A percentile compares a stretch with the other conserved stretches of the same genome.
Evolutionary conservation across 805 yeast species (phyloP).

Genomic region (Dipodascus albidus): DNA sequence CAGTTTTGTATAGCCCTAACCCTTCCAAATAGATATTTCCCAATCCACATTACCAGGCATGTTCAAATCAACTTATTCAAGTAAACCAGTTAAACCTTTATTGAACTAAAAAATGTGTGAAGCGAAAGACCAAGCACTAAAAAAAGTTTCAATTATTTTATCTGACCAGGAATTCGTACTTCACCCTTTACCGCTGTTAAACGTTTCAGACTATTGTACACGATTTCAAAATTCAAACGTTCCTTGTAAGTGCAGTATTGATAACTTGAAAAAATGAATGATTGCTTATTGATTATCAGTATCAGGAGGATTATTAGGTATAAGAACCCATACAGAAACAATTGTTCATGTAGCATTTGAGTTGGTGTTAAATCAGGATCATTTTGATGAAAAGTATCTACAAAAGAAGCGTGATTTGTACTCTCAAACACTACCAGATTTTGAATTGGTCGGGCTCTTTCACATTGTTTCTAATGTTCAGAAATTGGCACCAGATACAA

Average conservation of each 20-base stretch:
- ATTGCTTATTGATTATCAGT: slow-evolving; percentile 12
- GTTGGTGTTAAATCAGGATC: slow-evolving; percentile 10
- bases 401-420: slow-evolving; percentile 17
- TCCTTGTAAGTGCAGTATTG: slow-evolving; percentile 3
- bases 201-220: slow-evolving; percentile 25
- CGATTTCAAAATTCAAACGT: slow-evolving; percentile 13
- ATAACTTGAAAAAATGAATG: slow-evolving; percentile 11
- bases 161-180: slow-evolving; percentile 9
- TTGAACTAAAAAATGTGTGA: neutral
- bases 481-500: slow-evolving; percentile 5
- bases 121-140: no score
- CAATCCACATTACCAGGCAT: neutral
- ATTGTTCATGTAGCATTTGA: slow-evolving; percentile 25
- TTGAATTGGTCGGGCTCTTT: slow-evolving; percentile 27
- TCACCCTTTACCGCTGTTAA: slow-evolving; percentile 27
- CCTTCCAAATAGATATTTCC: neutral
- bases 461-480: slow-evolving; percentile 8
- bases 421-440: slow-evolving; percentile 20
- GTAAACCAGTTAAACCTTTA: neutral
- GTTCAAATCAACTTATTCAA: no score
- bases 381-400: slow-evolving; percentile 18
- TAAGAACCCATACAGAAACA: slow-evolving; percentile 18
- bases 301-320: slow-evolving; percentile 26
- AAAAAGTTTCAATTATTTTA: neutral
- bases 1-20: no score